Evolutionary conservation across 768 basidiomycete genomes (phyloP).

Genomic region (Agrocybe praecox): DNA sequence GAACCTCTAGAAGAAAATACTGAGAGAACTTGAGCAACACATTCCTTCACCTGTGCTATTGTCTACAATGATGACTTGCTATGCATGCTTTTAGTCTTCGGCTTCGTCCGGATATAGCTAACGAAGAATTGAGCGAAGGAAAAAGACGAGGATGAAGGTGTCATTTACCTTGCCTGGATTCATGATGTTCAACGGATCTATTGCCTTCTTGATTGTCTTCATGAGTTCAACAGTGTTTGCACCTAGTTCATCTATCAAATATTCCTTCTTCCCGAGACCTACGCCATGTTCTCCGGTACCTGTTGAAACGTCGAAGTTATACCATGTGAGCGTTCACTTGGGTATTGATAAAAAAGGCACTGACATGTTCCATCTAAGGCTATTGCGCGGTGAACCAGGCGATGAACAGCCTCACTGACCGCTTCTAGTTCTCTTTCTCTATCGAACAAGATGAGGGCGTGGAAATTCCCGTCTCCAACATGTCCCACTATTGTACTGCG

Average conservation of each 20-base stretch:
- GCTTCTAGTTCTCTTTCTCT: conserved; percentile 57
- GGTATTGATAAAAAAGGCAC: conserved; percentile 21
- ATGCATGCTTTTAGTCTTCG: not conserved
- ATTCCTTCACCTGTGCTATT: too few relatives aligned
- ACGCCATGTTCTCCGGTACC: conserved; percentile 90
- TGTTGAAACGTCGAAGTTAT: conserved; percentile 29
- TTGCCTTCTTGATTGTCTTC: conserved; percentile 77
- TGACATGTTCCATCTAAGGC: conserved; percentile 76
- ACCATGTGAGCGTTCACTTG: not conserved
- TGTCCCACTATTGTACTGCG: conserved; percentile 79
- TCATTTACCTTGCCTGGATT: conserved; percentile 77
- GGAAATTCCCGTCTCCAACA: conserved; percentile 73
- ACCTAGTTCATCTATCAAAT: conserved; percentile 83
- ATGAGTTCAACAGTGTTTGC: conserved; percentile 81
- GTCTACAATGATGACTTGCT: too few relatives aligned
- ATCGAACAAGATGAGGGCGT: conserved; percentile 58
- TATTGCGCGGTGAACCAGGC: conserved; percentile 73
- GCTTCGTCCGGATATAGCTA: conserved; percentile 37
- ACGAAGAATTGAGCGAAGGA: not conserved
- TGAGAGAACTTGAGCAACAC: too few relatives aligned
- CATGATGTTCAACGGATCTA: conserved; percentile 81
- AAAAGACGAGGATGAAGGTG: conserved; percentile 8
- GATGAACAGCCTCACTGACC: conserved; percentile 64
- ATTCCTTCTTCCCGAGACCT: conserved; percentile 85
- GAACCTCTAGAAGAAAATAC: too few relatives aligned